phyloP scores from a whole-genome alignment of 106 monocot species.

The Iris macrosiphon region DNA sequence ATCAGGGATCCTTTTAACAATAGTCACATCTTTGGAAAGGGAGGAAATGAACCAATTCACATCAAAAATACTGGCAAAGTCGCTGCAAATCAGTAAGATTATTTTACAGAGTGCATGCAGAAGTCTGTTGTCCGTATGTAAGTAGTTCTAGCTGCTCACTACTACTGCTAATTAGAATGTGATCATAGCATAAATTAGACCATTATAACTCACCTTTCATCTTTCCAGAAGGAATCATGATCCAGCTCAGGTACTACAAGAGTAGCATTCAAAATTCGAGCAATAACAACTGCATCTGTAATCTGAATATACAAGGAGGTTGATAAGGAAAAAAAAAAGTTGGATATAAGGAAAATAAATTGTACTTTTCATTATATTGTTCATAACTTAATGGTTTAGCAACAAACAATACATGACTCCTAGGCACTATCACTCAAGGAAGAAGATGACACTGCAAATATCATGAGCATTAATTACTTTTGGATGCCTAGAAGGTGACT shows the following conservation, averaged over 20 bases:
- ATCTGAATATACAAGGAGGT: slow-evolving; percentile 37
- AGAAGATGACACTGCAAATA: too few relatives aligned
- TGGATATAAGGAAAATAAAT: background rate
- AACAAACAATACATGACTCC: too few relatives aligned
- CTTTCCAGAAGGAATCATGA: slow-evolving; percentile 89
- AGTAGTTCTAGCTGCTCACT: background rate
- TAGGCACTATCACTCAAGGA: too few relatives aligned
- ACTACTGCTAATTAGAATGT: background rate
- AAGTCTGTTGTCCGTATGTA: background rate
- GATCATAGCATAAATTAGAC: background rate
- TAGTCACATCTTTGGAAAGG: slow-evolving; percentile 61
- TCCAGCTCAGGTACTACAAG: slow-evolving; percentile 84
- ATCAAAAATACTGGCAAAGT: slow-evolving; percentile 81
- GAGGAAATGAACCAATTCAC: slow-evolving; percentile 74
- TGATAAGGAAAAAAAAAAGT: slow-evolving; percentile 6
- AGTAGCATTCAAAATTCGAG: slow-evolving; percentile 79
- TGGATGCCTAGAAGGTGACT: too few relatives aligned
- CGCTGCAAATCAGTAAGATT: slow-evolving; percentile 35
- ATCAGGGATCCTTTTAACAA: slow-evolving; percentile 70
- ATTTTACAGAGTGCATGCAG: background rate
- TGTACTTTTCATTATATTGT: too few relatives aligned
- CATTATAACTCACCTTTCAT: slow-evolving; percentile 51
- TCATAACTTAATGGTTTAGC: too few relatives aligned
- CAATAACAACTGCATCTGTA: slow-evolving; percentile 81
- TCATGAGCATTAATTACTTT: too few relatives aligned